Conservation (phyloP, 2,329 filamentous ascomycete genomes). For the Uncinocarpus reesii region DNA sequence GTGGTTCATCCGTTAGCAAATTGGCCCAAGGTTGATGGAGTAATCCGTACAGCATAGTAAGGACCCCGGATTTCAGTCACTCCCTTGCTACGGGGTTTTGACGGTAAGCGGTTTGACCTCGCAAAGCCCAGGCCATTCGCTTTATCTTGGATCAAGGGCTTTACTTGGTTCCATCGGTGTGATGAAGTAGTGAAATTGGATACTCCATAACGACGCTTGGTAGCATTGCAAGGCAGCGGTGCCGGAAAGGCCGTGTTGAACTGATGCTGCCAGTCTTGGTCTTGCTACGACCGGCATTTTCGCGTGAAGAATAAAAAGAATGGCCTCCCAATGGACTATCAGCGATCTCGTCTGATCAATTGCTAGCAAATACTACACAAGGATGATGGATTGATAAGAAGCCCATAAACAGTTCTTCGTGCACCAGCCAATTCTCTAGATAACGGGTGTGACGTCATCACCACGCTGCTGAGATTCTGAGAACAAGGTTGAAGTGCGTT, state of each 20-base stretch:
- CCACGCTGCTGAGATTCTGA: too few species aligned
- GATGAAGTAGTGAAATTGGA: conserved; percentile 1
- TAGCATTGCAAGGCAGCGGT: not conserved
- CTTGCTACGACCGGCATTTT: not conserved
- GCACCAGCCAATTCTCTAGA: too few species aligned
- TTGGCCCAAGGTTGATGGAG: not conserved
- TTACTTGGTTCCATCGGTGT: conserved; percentile 18
- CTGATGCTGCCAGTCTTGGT: not conserved
- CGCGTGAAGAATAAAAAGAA: too few species aligned
- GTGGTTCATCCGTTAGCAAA: not conserved
- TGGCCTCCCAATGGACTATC: too few species aligned
- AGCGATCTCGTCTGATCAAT: too few species aligned
- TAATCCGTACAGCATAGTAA: conserved; percentile 40
- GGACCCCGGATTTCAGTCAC: conserved; percentile 49
- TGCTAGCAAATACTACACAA: too few species aligned
- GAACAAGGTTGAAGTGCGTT: too few species aligned
- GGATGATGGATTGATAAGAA: too few species aligned
- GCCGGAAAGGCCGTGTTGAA: not conserved
- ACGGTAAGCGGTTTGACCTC: conserved; percentile 40
- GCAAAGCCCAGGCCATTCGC: conserved; percentile 43
- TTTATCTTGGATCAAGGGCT: conserved; percentile 40
- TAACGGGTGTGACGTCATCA: too few species aligned
- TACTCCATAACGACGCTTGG: not conserved
- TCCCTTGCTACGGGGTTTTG: conserved; percentile 41
- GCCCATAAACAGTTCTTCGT: too few species aligned